A percentile compares a stretch with the other conserved stretches of the same genome.
These are phyloP conservation scores for Castanea crenata DNA, from an alignment of 306 rosid species.

Conservation along the genomic window DNA sequence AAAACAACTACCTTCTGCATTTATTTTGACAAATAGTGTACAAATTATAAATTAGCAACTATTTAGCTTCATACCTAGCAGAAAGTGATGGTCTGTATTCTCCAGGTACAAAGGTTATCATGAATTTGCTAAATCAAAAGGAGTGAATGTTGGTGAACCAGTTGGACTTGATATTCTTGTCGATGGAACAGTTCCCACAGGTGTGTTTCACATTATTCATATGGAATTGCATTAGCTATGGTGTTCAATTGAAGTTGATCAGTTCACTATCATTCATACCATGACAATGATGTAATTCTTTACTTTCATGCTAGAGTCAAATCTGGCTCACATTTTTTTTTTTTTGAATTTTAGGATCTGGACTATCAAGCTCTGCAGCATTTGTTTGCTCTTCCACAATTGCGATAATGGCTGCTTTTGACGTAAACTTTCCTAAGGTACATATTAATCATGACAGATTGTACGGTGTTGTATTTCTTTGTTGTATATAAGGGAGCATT, in stretches of 20 bases:
- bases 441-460: neutral
- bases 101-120: slow-evolving; percentile 88
- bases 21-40: too few species aligned
- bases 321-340: neutral
- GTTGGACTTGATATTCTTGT: slow-evolving; percentile 88
- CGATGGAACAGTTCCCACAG: slow-evolving; percentile 95
- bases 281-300: neutral
- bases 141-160: slow-evolving; percentile 52
- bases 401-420: slow-evolving; percentile 93
- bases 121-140: slow-evolving; percentile 67
- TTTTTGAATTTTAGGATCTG: slow-evolving; percentile 63
- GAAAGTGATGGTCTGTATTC: neutral
- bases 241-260: neutral
- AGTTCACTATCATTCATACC: neutral
- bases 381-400: slow-evolving; percentile 95
- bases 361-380: slow-evolving; percentile 95
- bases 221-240: neutral
- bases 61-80: too few species aligned
- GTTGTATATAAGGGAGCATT: slow-evolving; percentile 1
- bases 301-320: neutral
- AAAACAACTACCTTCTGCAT: too few species aligned
- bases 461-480: neutral
- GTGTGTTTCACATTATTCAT: slow-evolving; percentile 32
- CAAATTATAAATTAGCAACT: too few species aligned
- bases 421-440: slow-evolving; percentile 80